Conservation (phyloP, 768 basidiomycete species). For the Mycena belliarum region DNA sequence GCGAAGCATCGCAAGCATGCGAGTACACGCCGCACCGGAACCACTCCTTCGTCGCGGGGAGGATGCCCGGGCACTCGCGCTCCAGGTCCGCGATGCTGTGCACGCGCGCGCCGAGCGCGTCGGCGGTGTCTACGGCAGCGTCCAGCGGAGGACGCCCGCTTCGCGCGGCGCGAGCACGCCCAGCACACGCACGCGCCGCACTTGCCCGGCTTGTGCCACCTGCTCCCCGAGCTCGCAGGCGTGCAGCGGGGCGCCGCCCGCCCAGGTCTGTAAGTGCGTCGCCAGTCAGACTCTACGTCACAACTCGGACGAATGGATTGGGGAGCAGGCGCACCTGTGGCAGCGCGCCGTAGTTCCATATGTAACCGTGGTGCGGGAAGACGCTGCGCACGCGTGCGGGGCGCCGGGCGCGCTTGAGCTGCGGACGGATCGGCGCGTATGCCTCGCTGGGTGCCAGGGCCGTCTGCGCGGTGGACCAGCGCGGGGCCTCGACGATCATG, state of each 20-base stretch:
- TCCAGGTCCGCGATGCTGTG: slow-evolving; percentile 86
- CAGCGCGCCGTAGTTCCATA: slow-evolving; percentile 87
- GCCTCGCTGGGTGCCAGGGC: slow-evolving; percentile 76
- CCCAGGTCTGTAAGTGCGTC: slow-evolving; percentile 18
- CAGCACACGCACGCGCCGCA: slow-evolving; percentile 85
- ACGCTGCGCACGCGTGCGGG: slow-evolving; percentile 80
- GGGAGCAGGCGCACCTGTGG: slow-evolving; percentile 51
- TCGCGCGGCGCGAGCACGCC: slow-evolving; percentile 85
- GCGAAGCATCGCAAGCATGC: not conserved
- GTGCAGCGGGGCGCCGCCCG: slow-evolving; percentile 36
- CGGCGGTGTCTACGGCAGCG: slow-evolving; percentile 75
- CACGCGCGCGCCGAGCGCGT: slow-evolving; percentile 73
- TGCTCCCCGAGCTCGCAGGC: slow-evolving; percentile 86
- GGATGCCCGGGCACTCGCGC: slow-evolving; percentile 74
- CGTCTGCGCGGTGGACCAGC: slow-evolving; percentile 88
- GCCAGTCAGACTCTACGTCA: not conserved
- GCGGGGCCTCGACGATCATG: slow-evolving; percentile 79
- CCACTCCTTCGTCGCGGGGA: slow-evolving; percentile 83
- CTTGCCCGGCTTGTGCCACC: slow-evolving; percentile 74
- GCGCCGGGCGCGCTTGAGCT: slow-evolving; percentile 48
- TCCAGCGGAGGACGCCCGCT: slow-evolving; percentile 87
- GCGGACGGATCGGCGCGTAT: slow-evolving; percentile 84
- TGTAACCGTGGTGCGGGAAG: slow-evolving; percentile 84
- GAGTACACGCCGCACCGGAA: slow-evolving; percentile 49
- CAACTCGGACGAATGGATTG: slow-evolving; percentile 23